Conservation (phyloP, 495 filamentous ascomycete genomes). For the Neurospora pannonica region DNA sequence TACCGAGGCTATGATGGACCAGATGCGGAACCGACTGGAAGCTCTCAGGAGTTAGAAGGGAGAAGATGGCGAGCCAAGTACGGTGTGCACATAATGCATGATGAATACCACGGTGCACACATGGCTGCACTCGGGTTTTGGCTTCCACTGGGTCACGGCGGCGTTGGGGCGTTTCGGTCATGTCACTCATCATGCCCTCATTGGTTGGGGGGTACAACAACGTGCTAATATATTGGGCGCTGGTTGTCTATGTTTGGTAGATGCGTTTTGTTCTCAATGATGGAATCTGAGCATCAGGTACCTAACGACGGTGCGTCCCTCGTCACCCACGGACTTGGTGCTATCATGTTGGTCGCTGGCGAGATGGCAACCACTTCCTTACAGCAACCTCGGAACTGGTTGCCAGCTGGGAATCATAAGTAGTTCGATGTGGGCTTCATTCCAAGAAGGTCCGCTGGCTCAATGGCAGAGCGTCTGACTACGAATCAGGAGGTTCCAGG, state of each 20-base stretch:
- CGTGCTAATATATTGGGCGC: neutral
- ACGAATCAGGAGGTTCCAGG: neutral
- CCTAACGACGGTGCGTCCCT: neutral
- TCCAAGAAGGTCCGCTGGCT: neutral
- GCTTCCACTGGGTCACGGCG: neutral
- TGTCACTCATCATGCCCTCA: neutral
- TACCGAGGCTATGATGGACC: slow-evolving; percentile 74
- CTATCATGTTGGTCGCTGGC: neutral
- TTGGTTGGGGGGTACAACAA: neutral
- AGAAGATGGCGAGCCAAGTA: neutral
- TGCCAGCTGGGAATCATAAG: neutral
- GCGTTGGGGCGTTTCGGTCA: neutral
- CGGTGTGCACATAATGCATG: neutral
- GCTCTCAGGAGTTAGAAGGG: slow-evolving; percentile 69
- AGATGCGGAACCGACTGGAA: slow-evolving; percentile 88
- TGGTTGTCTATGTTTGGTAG: neutral
- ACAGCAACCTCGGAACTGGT: neutral
- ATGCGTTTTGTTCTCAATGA: neutral
- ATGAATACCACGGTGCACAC: neutral
- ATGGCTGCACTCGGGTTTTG: neutral
- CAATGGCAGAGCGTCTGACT: neutral
- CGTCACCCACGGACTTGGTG: neutral
- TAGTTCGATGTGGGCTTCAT: neutral
- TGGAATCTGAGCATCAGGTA: neutral
- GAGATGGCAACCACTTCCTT: neutral